These are phyloP conservation scores for Colletotrichum tanaceti DNA, from an alignment of 2,329 filamentous ascomycete species.

Conservation along the genomic window DNA sequence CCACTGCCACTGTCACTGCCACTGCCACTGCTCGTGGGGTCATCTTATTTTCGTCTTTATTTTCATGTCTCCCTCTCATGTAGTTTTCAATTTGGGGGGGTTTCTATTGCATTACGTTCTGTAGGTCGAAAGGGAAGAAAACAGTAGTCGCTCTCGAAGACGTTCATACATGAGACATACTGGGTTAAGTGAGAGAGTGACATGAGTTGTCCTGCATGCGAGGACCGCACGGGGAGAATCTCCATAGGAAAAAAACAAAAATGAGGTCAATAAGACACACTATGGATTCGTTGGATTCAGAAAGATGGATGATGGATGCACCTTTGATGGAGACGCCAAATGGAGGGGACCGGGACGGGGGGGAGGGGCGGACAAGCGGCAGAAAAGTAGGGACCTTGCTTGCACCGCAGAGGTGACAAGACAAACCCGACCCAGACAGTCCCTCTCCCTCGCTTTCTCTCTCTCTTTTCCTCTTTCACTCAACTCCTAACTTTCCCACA, in stretches of 20 bases:
- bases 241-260: not conserved
- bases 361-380: not conserved
- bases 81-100: too few species aligned
- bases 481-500: not conserved
- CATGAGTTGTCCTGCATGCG: too few species aligned
- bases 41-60: too few species aligned
- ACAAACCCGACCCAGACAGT: not conserved
- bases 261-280: not conserved
- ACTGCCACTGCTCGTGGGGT: too few species aligned
- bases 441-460: not conserved
- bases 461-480: not conserved
- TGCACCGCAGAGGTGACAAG: not conserved
- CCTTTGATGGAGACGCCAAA: conserved; percentile 7
- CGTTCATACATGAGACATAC: too few species aligned
- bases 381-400: not conserved
- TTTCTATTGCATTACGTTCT: too few species aligned
- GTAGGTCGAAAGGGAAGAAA: too few species aligned
- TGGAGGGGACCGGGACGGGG: conserved; percentile 13
- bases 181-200: too few species aligned
- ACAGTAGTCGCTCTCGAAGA: too few species aligned
- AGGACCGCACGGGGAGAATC: not conserved
- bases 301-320: conserved; percentile 32
- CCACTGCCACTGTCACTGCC: too few species aligned
- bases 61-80: too few species aligned
- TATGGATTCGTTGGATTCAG: not conserved